Evolutionary conservation across 139 green algal genomes (phyloP).

Genomic region (Parachlorella kessleri): DNA sequence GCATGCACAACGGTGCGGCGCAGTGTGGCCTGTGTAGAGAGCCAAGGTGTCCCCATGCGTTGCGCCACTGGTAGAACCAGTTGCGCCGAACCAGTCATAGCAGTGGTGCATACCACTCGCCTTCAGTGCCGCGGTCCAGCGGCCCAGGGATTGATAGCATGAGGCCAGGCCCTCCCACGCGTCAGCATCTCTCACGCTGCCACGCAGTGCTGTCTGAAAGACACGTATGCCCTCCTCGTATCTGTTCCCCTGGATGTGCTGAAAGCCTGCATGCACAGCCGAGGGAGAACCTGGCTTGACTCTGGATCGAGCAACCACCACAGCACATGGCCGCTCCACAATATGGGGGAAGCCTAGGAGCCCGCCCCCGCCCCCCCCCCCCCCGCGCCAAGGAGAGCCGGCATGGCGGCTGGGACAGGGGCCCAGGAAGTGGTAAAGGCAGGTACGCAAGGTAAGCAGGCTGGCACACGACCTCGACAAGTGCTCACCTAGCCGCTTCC

Average conservation of each 20-base stretch:
- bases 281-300: too few species aligned
- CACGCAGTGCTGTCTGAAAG: slow-evolving; percentile 55
- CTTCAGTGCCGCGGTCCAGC: slow-evolving; percentile 46
- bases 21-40: too few species aligned
- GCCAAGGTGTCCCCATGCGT: too few species aligned
- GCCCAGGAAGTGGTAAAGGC: slow-evolving; percentile 15
- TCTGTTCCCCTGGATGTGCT: background rate
- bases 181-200: slow-evolving; percentile 22
- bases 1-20: too few species aligned
- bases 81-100: too few species aligned
- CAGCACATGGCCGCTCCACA: too few species aligned
- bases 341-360: background rate
- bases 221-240: slow-evolving; percentile 35
- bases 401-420: background rate
- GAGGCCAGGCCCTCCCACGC: slow-evolving; percentile 73
- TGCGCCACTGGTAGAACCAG: too few species aligned
- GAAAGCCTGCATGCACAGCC: too few species aligned
- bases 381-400: too few species aligned
- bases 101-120: background rate
- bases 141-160: slow-evolving; percentile 32
- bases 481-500: slow-evolving; percentile 20
- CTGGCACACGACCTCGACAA: background rate
- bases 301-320: too few species aligned
- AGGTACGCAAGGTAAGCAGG: background rate
- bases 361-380: too few species aligned